Base-by-base conservation (phyloP, 345 rosid species). In the Brassica juncea region DNA sequence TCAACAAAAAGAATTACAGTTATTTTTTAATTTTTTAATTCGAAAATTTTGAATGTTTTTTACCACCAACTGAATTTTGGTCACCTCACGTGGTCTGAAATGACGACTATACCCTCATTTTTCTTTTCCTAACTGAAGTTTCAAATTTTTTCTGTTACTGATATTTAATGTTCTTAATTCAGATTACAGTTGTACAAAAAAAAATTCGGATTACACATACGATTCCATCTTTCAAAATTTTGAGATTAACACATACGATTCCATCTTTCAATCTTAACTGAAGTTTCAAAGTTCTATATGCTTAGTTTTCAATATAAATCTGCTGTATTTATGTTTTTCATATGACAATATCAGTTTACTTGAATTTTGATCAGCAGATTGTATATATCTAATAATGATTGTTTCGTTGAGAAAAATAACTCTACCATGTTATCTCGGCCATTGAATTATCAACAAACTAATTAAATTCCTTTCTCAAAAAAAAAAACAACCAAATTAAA, bases 21-120 rank as follows among this genome's bases (percentile, higher is more conserved):
- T 69, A 7, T 34, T 60, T 60, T 31, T 81, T 31, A 9, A 44
- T 32, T 54, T 75, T 74, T 47, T 47, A 47, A 74, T 80, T 62
- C 75, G 34, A 30, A 31, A 37, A 67, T 21, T 86, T 84, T 83
- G 81, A 83, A 78, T 82, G 86, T 85, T 66, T 82, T 83, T 75
- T 78, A 52, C 79, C 80, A 82, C 86, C 86, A 84, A 78, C 81
- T 80, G 74, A 70, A 68, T 78, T 83, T 70, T 28, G 64, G 55
- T 59, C 57, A 76, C 72, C 82, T 82, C 67, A 68, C 72, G 21
- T 39, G 66, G 2, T 57, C 4, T 16, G 2, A 7, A 84, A 79
- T 64, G 80, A 84, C 86, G 39, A 42, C 27, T 80, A 7, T 80
- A 3, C 70, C 86, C 79, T 79, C 47, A 0, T 1, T n/a, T 6